Percentiles rank a stretch among this genome's conserved stretches.
Evolutionary conservation across 2,329 filamentous ascomycete species (phyloP).

Genomic region (Rugonectria rugulosa): DNA sequence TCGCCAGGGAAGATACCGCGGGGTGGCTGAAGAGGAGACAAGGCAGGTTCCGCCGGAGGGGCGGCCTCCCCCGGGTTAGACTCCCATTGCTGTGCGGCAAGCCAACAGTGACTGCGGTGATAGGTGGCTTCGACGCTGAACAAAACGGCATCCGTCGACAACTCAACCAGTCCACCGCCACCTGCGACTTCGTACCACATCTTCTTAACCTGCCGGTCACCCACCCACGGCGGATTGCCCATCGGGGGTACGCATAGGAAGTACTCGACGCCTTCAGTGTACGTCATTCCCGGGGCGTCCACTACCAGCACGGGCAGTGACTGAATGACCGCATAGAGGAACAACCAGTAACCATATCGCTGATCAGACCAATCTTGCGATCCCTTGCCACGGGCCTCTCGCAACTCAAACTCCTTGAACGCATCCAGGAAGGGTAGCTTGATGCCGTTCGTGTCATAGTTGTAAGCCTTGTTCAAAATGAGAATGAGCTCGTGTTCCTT

Average conservation of each 20-base stretch:
- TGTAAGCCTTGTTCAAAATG: conserved; percentile 82
- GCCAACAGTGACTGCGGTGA: conserved; percentile 65
- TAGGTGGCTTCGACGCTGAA: conserved; percentile 69
- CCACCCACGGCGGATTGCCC: conserved; percentile 77
- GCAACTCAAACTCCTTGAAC: conserved; percentile 75
- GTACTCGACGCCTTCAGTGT: conserved; percentile 78
- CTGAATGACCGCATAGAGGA: conserved; percentile 80
- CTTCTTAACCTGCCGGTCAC: conserved; percentile 68
- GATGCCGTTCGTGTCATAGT: conserved; percentile 71
- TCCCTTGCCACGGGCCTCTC: conserved; percentile 69
- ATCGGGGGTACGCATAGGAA: conserved; percentile 81
- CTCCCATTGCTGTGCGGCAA: conserved; percentile 61
- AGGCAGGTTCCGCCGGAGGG: conserved; percentile 41
- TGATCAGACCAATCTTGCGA: conserved; percentile 74
- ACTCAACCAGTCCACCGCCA: conserved; percentile 62
- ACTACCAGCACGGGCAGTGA: conserved; percentile 79
- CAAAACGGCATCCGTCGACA: conserved; percentile 66
- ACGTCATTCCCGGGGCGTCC: conserved; percentile 74
- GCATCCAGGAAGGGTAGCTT: conserved; percentile 70
- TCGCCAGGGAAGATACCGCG: conserved; percentile 44
- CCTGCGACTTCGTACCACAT: conserved; percentile 81
- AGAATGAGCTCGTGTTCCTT: conserved; percentile 80
- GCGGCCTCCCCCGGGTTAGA: conserved; percentile 40
- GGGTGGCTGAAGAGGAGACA: conserved; percentile 50
- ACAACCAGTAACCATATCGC: conserved; percentile 81